These are phyloP conservation scores for Phytophthora sansomeana DNA, from an alignment of 352 stramenopile genomes.

Conservation along the genomic window DNA sequence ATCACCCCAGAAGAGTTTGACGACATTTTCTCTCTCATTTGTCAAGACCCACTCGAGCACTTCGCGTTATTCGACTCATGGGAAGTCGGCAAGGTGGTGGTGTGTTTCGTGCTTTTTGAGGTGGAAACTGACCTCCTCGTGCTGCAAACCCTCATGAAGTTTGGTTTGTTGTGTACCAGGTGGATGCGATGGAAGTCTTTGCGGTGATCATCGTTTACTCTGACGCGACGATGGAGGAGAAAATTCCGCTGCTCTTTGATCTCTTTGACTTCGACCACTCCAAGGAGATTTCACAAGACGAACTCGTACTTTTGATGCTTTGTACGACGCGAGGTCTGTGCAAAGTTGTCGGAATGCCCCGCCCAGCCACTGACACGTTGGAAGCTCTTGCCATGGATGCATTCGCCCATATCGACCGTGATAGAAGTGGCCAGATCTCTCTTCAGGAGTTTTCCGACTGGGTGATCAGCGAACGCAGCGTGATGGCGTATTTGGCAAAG, in stretches of 20 bases:
- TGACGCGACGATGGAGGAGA: conserved; percentile 66
- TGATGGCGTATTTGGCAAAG: conserved; percentile 62
- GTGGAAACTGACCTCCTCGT: background rate
- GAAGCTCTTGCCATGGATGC: conserved; percentile 58
- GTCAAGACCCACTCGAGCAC: conserved; percentile 69
- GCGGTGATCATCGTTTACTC: conserved; percentile 81
- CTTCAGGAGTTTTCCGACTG: conserved; percentile 69
- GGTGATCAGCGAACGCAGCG: conserved; percentile 55
- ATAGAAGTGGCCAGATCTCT: conserved; percentile 67
- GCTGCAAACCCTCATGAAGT: background rate
- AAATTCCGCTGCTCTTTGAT: conserved; percentile 76
- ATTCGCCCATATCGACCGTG: conserved; percentile 64
- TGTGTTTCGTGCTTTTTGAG: conserved; percentile 9
- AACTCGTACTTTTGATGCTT: conserved; percentile 78
- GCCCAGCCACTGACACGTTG: conserved; percentile 57
- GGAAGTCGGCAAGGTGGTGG: conserved; percentile 64
- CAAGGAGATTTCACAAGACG: conserved; percentile 65
- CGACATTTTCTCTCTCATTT: conserved; percentile 83
- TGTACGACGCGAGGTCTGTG: conserved; percentile 78
- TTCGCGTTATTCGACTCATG: conserved; percentile 77
- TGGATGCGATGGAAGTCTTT: conserved; percentile 81
- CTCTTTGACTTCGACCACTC: conserved; percentile 88
- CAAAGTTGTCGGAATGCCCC: conserved; percentile 68
- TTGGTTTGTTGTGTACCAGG: conserved; percentile 34
- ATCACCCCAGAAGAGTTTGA: conserved; percentile 78